Evolutionary conservation across 495 filamentous ascomycete species (phyloP).

Genomic region (Neurospora sp.): DNA sequence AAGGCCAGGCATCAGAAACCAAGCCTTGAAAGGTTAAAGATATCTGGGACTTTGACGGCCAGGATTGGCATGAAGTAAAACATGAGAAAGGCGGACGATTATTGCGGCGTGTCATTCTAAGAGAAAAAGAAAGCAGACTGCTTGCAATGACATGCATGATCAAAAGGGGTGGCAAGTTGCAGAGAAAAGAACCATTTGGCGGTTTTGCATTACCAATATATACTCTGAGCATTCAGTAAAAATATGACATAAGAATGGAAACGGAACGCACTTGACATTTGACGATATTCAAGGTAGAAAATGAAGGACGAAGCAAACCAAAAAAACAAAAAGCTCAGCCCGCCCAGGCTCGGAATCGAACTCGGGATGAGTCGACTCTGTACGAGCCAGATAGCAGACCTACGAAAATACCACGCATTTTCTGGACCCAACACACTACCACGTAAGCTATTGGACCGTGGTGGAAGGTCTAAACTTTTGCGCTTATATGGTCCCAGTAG

Average conservation of each 20-base stretch:
- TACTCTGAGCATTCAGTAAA: neutral
- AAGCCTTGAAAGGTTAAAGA: neutral
- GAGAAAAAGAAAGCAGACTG: neutral
- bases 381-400: too few species aligned
- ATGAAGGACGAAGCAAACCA: too few species aligned
- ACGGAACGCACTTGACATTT: too few species aligned
- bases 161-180: neutral
- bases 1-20: neutral
- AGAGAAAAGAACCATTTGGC: neutral
- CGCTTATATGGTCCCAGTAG: too few species aligned
- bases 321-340: too few species aligned
- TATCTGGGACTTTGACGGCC: neutral
- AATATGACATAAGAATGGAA: neutral
- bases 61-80: neutral
- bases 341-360: too few species aligned
- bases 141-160: neutral
- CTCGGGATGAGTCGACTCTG: too few species aligned
- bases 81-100: neutral
- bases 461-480: too few species aligned
- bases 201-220: neutral
- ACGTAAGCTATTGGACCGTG: too few species aligned
- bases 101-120: neutral
- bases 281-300: too few species aligned
- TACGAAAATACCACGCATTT: too few species aligned
- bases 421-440: too few species aligned